Evolutionary conservation across 2,329 filamentous ascomycete genomes (phyloP).

Genomic region (Ascochyta lentis): DNA sequence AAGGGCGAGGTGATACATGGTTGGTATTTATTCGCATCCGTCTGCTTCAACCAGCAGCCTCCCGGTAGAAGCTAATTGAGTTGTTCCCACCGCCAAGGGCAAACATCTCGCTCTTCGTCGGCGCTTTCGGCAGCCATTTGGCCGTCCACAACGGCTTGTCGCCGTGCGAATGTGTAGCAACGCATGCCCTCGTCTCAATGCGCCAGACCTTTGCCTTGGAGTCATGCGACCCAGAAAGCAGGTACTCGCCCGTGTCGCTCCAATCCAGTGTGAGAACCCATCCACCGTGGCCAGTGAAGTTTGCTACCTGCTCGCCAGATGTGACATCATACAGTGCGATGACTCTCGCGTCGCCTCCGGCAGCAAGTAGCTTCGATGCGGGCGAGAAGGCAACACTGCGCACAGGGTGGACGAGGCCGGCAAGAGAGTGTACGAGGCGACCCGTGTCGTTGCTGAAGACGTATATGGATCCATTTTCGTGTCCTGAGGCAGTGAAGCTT

Average conservation of each 20-base stretch:
- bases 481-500: constrained; percentile 85
- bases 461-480: constrained; percentile 90
- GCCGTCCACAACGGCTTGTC: constrained; percentile 55
- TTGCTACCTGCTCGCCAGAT: constrained; percentile 91
- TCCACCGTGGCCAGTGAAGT: constrained; percentile 76
- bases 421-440: constrained; percentile 82
- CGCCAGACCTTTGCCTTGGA: constrained; percentile 98
- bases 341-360: constrained; percentile 85
- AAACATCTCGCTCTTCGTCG: constrained; percentile 50
- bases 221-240: constrained; percentile 88
- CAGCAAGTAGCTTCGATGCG: constrained; percentile 81
- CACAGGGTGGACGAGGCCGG: constrained; percentile 85
- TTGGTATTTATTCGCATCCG: no score
- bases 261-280: constrained; percentile 94
- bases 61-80: constrained; percentile 49
- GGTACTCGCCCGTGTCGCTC: constrained; percentile 90
- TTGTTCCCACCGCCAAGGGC: constrained; percentile 48
- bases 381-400: constrained; percentile 89
- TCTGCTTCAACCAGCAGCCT: constrained; percentile 46
- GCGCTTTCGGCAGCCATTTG: constrained; percentile 48
- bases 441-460: constrained; percentile 94
- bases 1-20: no score
- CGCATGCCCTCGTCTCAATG: constrained; percentile 80
- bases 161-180: constrained; percentile 91
- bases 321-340: constrained; percentile 92